Conservation (phyloP, 2,329 filamentous ascomycete genomes). For the Colletotrichum sp. region DNA sequence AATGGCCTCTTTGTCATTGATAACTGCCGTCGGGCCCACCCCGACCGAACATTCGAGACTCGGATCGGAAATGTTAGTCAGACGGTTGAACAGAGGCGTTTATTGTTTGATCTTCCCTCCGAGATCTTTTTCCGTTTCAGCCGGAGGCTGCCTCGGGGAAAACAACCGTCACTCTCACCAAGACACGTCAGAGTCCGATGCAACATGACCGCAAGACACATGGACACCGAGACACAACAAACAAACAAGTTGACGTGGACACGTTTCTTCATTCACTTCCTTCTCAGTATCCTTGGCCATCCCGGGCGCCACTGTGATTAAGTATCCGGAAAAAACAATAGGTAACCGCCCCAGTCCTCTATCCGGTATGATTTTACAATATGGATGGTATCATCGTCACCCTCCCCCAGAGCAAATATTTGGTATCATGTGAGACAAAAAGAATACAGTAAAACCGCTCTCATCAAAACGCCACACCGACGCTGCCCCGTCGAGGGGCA, state of each 20-base stretch:
- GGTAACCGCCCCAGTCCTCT: background rate
- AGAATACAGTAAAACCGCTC: background rate
- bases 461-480: conserved; percentile 18
- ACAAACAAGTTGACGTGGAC: background rate
- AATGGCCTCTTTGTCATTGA: background rate
- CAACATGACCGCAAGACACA: background rate
- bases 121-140: background rate
- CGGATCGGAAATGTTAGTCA: background rate
- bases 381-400: conserved; percentile 10
- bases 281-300: background rate
- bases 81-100: background rate
- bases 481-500: conserved; percentile 3
- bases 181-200: background rate
- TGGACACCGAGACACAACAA: background rate
- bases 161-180: background rate
- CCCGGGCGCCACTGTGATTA: background rate
- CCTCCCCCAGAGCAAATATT: background rate
- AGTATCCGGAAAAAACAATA: background rate
- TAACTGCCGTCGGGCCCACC: background rate
- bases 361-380: background rate
- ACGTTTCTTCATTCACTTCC: background rate
- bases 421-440: conserved; percentile 21
- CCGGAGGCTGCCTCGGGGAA: background rate
- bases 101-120: background rate
- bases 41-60: background rate